Base-by-base conservation (phyloP, 495 filamentous ascomycete genomes). In the Penicillium dipodomyicola region DNA sequence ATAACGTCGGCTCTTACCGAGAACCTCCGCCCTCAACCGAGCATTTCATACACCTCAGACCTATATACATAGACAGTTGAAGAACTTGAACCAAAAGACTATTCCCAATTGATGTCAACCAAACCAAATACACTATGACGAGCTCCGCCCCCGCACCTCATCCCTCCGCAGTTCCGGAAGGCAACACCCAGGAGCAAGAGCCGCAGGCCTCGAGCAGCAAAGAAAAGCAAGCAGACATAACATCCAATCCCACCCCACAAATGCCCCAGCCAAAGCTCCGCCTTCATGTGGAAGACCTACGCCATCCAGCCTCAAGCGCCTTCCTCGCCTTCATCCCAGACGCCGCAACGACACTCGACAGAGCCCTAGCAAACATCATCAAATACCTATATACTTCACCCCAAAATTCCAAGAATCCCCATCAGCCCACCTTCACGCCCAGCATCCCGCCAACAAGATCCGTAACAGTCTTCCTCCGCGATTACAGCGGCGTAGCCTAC, bases 401-500 rank as follows among this genome's bases (percentile, higher is more conserved):
- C 11, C 11, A 20, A 46, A 41, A 57, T 1, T 12, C 64, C 54
- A 48, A 41, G 57, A 15, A 47, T 29, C 5, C 10, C 0, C 46
- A 17, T 7, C 47, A 17, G 4, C 59, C 58, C 49, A 64, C 47
- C 17, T 76, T 71, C 57, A 58, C 30, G 4, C 71, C 75, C 0
- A 65, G 49, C 35, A 71, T 82, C 23, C 83, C 82, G 5, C 67
- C 71, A 29, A 87, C 79, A 8, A 87, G 91, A 40, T 94, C 90
- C 19, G 84, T 97, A n/a, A 96, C 92, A 0, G 69, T 97, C n/a
- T 77, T 96, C 59, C 80, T 97, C 14, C 84, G 87, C 5, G 75
- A 85, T 49, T 91, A 95, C 80, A 73, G 62, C 42, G 92, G 92
- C 17, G 86, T 97, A 8, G 94, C 94, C 33, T 94, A 96, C 71